These are phyloP conservation scores for Podospora appendiculata DNA, from an alignment of 495 filamentous ascomycete species.

Conservation along the genomic window DNA sequence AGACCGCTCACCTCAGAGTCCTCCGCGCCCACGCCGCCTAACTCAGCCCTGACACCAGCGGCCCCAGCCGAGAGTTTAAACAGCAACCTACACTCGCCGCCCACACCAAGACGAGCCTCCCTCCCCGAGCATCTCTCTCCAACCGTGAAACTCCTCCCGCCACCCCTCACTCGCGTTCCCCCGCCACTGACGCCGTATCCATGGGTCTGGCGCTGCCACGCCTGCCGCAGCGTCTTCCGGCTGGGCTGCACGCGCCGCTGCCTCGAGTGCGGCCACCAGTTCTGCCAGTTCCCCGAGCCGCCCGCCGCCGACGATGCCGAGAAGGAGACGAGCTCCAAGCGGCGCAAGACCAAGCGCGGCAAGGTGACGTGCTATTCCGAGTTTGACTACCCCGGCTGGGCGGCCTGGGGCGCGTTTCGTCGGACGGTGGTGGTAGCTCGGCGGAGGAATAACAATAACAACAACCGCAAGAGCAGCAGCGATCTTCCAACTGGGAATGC, in stretches of 20 bases:
- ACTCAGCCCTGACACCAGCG: neutral
- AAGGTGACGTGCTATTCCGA: slow-evolving; percentile 14
- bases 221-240: slow-evolving; percentile 27
- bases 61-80: neutral
- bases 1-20: neutral
- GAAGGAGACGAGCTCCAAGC: neutral
- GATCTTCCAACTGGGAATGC: too few species aligned
- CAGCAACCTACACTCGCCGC: neutral
- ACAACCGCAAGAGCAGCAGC: neutral
- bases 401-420: slow-evolving; percentile 24
- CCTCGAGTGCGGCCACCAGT: slow-evolving; percentile 34
- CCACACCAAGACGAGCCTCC: too few species aligned
- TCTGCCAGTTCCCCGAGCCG: slow-evolving; percentile 17
- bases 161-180: neutral
- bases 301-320: neutral
- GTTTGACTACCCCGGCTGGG: slow-evolving; percentile 39
- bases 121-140: neutral
- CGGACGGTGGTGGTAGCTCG: slow-evolving; percentile 3
- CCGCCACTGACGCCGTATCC: slow-evolving; percentile 21
- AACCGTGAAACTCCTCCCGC: neutral
- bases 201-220: slow-evolving; percentile 41
- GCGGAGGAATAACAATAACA: neutral
- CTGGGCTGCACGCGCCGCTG: slow-evolving; percentile 39
- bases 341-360: neutral
- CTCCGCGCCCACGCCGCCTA: neutral